A percentile compares a stretch with the other conserved stretches of the same genome.
These are phyloP conservation scores for Hericium coralloides DNA, from an alignment of 768 basidiomycete genomes.

Conservation along the genomic window DNA sequence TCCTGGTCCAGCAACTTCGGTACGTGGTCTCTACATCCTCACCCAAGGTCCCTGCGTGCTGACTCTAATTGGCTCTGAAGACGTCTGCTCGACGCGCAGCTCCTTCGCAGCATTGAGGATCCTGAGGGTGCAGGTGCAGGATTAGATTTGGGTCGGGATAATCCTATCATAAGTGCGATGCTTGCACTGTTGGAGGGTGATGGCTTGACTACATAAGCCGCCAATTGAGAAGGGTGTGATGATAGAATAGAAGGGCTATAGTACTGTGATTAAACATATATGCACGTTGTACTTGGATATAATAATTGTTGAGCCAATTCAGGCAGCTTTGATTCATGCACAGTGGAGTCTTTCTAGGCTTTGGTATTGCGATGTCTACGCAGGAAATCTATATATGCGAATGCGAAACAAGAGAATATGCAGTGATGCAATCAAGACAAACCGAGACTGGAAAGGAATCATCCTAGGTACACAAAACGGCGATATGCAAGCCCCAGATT, in stretches of 20 bases:
- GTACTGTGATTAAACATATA: too few relatives aligned
- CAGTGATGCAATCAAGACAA: too few relatives aligned
- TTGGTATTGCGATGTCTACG: too few relatives aligned
- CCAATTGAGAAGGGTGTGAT: too few relatives aligned
- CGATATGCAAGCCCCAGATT: neutral
- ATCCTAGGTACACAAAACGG: neutral
- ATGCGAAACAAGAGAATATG: too few relatives aligned
- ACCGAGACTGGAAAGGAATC: neutral
- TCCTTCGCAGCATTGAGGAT: slow-evolving; percentile 54
- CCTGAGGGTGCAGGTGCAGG: slow-evolving; percentile 29
- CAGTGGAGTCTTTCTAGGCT: too few relatives aligned
- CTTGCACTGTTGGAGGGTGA: slow-evolving; percentile 30
- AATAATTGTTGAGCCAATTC: too few relatives aligned
- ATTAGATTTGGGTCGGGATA: slow-evolving; percentile 37
- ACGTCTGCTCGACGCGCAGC: slow-evolving; percentile 59
- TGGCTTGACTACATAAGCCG: slow-evolving; percentile 16
- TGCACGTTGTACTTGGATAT: too few relatives aligned
- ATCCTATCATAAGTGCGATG: slow-evolving; percentile 43
- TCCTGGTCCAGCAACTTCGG: slow-evolving; percentile 82
- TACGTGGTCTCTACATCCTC: slow-evolving; percentile 23
- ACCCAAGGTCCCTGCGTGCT: neutral
- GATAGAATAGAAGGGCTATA: too few relatives aligned
- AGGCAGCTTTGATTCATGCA: too few relatives aligned
- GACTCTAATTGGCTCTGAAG: slow-evolving; percentile 25
- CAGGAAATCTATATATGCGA: too few relatives aligned